phyloP scores from a whole-genome alignment of 352 stramenopile genomes.

The Thalassiosira hispida region DNA sequence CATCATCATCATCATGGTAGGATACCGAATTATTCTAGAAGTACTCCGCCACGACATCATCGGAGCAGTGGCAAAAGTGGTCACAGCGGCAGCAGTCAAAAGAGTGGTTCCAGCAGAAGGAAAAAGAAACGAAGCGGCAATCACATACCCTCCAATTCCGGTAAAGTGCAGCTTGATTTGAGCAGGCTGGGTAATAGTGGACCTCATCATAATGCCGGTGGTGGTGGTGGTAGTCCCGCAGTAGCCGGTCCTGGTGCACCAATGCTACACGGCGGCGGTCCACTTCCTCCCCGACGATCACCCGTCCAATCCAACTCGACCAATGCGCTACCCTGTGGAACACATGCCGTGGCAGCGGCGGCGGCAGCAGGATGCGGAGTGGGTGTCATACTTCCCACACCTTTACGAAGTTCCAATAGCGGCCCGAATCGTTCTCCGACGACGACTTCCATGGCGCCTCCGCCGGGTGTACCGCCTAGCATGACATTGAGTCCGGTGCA shows the following conservation, averaged over 20 bases:
- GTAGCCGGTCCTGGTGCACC: slow-evolving; percentile 4
- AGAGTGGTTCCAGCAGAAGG: slow-evolving; percentile 2
- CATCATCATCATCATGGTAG: slow-evolving; percentile 16
- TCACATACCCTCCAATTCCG: slow-evolving; percentile 41
- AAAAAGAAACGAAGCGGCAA: slow-evolving; percentile 15
- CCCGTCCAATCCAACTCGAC: too few species aligned
- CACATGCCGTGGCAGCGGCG: too few species aligned
- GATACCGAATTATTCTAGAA: not conserved
- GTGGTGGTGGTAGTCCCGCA: slow-evolving; percentile 1
- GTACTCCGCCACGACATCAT: slow-evolving; percentile 3
- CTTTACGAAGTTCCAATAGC: not conserved
- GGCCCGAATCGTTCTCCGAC: not conserved
- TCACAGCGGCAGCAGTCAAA: not conserved
- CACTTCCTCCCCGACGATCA: too few species aligned
- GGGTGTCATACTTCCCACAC: slow-evolving; percentile 2
- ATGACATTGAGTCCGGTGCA: not conserved
- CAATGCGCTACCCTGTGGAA: slow-evolving; percentile 3
- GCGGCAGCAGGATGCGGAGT: not conserved
- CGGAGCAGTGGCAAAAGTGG: slow-evolving; percentile 1
- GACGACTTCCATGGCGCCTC: not conserved
- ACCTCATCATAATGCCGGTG: not conserved
- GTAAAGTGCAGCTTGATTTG: slow-evolving; percentile 45
- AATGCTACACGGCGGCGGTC: too few species aligned
- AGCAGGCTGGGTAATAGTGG: not conserved
- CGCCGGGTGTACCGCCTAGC: not conserved